Base-by-base conservation (phyloP, 108 stramenopile species). In the Phaeodactylum tricornutum region DNA sequence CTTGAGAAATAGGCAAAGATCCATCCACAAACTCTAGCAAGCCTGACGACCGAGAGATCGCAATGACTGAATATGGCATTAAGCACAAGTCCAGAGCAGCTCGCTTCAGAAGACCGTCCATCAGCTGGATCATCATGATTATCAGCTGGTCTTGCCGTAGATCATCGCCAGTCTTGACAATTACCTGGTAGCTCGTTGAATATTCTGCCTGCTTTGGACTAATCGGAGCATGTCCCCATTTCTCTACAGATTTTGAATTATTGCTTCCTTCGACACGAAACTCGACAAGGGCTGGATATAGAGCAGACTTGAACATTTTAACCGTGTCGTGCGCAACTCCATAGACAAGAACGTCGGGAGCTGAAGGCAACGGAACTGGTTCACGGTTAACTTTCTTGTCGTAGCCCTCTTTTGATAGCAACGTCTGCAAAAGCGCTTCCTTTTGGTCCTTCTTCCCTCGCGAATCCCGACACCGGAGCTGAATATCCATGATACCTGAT, bases 81-180 rank as follows among this genome's bases (percentile, higher is more conserved):
- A 93, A 65, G 47, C 87, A 86, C 19, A 99, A 67, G 50, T 99
- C 96, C 26, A 99, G 77, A 34, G 94, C 92, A 24, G 88, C 95
- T 19, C 87, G 79, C 56, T 98, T 97, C 50, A 98, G 64, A 5
- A 96, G 57, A 3, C 85, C 53, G 71, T 99, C 98, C 95, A 99
- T 96, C 32, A 98, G 74, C 37, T 93, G 78, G 35, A 98, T 87
- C 87, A 99, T 81, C 75, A 94, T 91, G 28, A 97, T 90, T 27
- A 92, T 85, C 4, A 99, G 87, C 59, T 99, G 97, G 67, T 99
- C 98, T 65, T 99, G 98, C 0, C 98, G 72, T 32, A 99, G 62
- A 58, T 99, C 98, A 67, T 99, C 98, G 17, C 98, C 98, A 29
- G 87, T 89, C 73, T 99, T 99, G 58, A 99, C 84, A 51, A 99